phyloP scores from a whole-genome alignment of 2,329 filamentous ascomycete genomes.

The Cladophialophora bantiana region DNA sequence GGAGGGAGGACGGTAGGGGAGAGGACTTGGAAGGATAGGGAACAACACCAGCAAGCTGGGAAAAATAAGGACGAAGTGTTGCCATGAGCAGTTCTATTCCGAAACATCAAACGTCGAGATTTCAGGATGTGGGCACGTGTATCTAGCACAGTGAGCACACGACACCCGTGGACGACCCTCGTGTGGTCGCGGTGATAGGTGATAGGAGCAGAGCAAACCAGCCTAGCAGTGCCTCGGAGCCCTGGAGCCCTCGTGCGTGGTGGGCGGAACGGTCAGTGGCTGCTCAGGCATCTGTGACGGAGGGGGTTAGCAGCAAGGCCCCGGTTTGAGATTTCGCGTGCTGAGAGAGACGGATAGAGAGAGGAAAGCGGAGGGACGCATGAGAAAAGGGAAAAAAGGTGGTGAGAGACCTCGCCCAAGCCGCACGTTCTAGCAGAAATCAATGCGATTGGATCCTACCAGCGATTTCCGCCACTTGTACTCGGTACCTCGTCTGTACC shows the following conservation, averaged over 20 bases:
- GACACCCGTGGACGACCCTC: slow-evolving; percentile 32
- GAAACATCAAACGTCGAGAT: slow-evolving; percentile 22
- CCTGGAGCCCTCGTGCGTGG: slow-evolving; percentile 8
- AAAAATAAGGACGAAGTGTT: slow-evolving; percentile 12
- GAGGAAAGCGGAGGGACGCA: neutral
- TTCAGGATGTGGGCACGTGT: slow-evolving; percentile 33
- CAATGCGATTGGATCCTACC: neutral
- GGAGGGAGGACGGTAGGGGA: neutral
- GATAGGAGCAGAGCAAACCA: slow-evolving; percentile 31
- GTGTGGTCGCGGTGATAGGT: slow-evolving; percentile 26
- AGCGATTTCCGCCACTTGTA: neutral
- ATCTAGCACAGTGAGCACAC: slow-evolving; percentile 28
- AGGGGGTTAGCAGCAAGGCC: neutral
- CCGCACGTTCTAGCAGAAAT: neutral
- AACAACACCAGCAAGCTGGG: slow-evolving; percentile 1
- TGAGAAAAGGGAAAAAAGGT: neutral
- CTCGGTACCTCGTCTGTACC: neutral
- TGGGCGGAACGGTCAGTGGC: slow-evolving; percentile 15
- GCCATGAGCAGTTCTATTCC: slow-evolving; percentile 7
- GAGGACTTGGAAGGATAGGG: neutral
- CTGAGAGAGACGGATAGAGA: neutral
- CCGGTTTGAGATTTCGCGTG: neutral
- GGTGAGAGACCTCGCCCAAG: neutral
- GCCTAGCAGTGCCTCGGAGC: neutral
- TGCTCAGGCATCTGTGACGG: neutral